Conservation (phyloP, 352 stramenopile genomes). For the Phytophthora capsici region DNA sequence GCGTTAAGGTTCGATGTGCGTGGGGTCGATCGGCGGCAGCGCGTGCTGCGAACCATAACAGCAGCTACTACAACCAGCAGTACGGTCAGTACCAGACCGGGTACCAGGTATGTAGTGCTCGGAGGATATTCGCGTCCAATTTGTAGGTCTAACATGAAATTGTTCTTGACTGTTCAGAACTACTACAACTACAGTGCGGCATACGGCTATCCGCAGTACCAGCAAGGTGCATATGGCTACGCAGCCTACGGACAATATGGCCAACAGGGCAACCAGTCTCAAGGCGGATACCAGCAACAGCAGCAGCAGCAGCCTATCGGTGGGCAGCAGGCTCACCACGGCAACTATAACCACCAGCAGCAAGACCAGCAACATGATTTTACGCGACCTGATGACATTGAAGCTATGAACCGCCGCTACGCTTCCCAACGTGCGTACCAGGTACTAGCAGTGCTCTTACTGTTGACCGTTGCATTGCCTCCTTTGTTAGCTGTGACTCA, state of each 20-base stretch:
- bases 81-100: slow-evolving; percentile 52
- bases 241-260: slow-evolving; percentile 58
- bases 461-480: slow-evolving; percentile 15
- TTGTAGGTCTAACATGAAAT: slow-evolving; percentile 13
- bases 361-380: slow-evolving; percentile 73
- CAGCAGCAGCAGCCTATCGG: slow-evolving; percentile 34
- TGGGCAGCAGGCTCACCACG: slow-evolving; percentile 49
- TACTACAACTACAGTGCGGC: slow-evolving; percentile 69
- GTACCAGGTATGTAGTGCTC: slow-evolving; percentile 42
- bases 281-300: slow-evolving; percentile 43
- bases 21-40: slow-evolving; percentile 87
- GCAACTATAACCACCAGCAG: slow-evolving; percentile 38
- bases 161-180: slow-evolving; percentile 34
- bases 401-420: slow-evolving; percentile 83
- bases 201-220: slow-evolving; percentile 52
- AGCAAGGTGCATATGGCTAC: slow-evolving; percentile 56
- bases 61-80: slow-evolving; percentile 69
- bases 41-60: slow-evolving; percentile 39
- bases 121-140: neutral
- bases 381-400: slow-evolving; percentile 73
- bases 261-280: slow-evolving; percentile 48
- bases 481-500: slow-evolving; percentile 1
- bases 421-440: slow-evolving; percentile 81
- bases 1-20: slow-evolving; percentile 86
- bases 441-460: slow-evolving; percentile 46